A percentile compares a stretch with the other conserved stretches of the same genome.
phyloP scores from a whole-genome alignment of 495 filamentous ascomycete genomes.

The Daldinia bambusicola region DNA sequence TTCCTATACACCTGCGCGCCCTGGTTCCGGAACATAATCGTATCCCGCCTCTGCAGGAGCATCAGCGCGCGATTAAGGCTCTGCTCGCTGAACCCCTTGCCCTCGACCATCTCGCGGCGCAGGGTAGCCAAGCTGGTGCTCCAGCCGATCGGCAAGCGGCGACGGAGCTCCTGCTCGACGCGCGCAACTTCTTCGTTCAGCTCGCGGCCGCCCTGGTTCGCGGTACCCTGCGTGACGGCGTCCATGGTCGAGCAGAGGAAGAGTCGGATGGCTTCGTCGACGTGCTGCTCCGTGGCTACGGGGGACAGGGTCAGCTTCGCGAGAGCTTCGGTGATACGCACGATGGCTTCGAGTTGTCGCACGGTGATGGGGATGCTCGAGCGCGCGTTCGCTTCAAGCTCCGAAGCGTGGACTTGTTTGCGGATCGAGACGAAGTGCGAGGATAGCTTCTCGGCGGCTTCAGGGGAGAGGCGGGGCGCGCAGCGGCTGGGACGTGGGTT shows the following conservation, averaged over 20 bases:
- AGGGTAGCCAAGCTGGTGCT: constrained; percentile 88
- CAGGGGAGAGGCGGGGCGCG: constrained; percentile 89
- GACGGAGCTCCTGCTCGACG: constrained; percentile 90
- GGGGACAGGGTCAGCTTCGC: constrained; percentile 89
- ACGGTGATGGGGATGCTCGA: constrained; percentile 97
- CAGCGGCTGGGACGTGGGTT: constrained; percentile 71
- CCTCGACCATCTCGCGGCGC: constrained; percentile 88
- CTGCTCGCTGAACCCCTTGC: constrained; percentile 85
- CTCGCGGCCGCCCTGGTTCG: constrained; percentile 82
- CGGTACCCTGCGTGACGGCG: constrained; percentile 88
- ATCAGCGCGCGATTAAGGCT: constrained; percentile 84
- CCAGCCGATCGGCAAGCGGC: constrained; percentile 93
- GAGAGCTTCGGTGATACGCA: constrained; percentile 95
- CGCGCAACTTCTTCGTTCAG: constrained; percentile 87
- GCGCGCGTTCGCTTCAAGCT: constrained; percentile 85
- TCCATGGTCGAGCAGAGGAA: constrained; percentile 99
- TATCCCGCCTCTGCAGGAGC: constrained; percentile 87
- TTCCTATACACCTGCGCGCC: constrained; percentile 89
- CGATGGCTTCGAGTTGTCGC: constrained; percentile 94
- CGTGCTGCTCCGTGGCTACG: constrained; percentile 87
- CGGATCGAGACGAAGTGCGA: constrained; percentile 98
- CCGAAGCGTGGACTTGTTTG: constrained; percentile 90
- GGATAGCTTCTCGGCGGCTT: constrained; percentile 95
- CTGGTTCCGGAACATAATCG: constrained; percentile 88
- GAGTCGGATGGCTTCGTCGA: constrained; percentile 96